These are phyloP conservation scores for Debaryomyces coudertii DNA, from an alignment of 1,139 yeast species.

Conservation along the genomic window DNA sequence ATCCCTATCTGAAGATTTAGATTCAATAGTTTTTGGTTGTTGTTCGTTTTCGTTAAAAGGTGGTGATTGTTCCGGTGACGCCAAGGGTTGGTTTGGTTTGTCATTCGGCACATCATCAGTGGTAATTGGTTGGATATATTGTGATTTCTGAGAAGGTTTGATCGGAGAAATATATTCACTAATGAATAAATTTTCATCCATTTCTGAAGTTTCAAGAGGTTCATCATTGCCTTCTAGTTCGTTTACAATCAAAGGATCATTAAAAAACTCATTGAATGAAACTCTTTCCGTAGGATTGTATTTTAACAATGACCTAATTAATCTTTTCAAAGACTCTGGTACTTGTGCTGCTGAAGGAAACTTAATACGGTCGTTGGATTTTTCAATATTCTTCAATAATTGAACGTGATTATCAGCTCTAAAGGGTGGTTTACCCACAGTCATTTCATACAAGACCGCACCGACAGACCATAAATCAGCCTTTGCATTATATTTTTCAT, in stretches of 20 bases:
- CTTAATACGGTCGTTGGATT: constrained; percentile 71
- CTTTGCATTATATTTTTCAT: constrained; percentile 94
- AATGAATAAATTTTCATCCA: constrained; percentile 78
- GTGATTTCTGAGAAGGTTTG: constrained; percentile 23
- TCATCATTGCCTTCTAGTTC: constrained; percentile 52
- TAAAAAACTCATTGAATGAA: constrained; percentile 85
- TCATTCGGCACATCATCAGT: constrained; percentile 5
- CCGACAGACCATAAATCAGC: constrained; percentile 99
- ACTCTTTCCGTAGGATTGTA: constrained; percentile 87
- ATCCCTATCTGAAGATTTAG: constrained; percentile 28
- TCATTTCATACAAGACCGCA: constrained; percentile 92
- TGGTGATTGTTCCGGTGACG: constrained; percentile 12
- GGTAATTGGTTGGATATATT: constrained; percentile 21
- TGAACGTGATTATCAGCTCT: constrained; percentile 92
- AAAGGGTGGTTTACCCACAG: constrained; percentile 93
- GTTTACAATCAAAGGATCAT: constrained; percentile 54
- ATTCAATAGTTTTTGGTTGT: neutral
- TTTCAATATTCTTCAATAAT: constrained; percentile 80
- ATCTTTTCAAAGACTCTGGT: constrained; percentile 63
- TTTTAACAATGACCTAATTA: constrained; percentile 75
- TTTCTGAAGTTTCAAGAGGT: constrained; percentile 68
- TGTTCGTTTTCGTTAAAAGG: too few species aligned
- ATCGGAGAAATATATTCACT: constrained; percentile 69
- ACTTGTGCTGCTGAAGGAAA: constrained; percentile 70
- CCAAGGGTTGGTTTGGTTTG: constrained; percentile 17